Conservation (phyloP, 2,329 filamentous ascomycete species). For the Fusarium algeriense region DNA sequence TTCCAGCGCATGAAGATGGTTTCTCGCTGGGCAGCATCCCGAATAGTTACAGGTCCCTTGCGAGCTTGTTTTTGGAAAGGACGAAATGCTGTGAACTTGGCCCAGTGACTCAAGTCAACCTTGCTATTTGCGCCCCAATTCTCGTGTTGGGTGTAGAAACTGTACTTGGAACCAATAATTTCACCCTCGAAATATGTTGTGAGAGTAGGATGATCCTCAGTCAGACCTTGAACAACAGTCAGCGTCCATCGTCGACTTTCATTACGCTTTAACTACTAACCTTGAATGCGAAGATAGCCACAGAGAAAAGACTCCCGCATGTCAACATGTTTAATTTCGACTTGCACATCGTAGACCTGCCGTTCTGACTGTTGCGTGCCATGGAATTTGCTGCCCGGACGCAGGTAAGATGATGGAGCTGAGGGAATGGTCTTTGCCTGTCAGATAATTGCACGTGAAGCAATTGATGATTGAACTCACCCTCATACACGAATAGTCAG, state of each 20-base stretch:
- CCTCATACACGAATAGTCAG: slow-evolving; percentile 54
- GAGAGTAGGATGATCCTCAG: slow-evolving; percentile 94
- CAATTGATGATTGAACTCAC: slow-evolving; percentile 45
- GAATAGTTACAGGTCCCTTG: slow-evolving; percentile 67
- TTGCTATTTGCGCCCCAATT: slow-evolving; percentile 94
- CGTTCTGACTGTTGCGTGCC: slow-evolving; percentile 94
- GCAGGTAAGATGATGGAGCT: slow-evolving; percentile 87
- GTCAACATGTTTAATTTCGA: slow-evolving; percentile 97
- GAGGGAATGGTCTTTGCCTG: slow-evolving; percentile 74
- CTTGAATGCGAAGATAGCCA: slow-evolving; percentile 95
- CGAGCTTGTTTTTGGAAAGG: slow-evolving; percentile 73
- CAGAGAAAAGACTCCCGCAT: slow-evolving; percentile 94
- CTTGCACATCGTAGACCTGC: slow-evolving; percentile 94
- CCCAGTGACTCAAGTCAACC: slow-evolving; percentile 93
- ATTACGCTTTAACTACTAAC: slow-evolving; percentile 58
- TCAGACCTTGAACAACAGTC: slow-evolving; percentile 73
- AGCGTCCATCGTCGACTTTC: not conserved
- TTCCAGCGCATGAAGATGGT: slow-evolving; percentile 99
- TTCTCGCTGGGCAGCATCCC: slow-evolving; percentile 82
- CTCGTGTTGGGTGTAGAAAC: slow-evolving; percentile 90
- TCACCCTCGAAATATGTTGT: slow-evolving; percentile 99
- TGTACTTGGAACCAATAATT: slow-evolving; percentile 94
- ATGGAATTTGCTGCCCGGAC: slow-evolving; percentile 87
- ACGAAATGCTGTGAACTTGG: slow-evolving; percentile 87
- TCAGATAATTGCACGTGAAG: slow-evolving; percentile 19